A percentile compares a stretch with the other conserved stretches of the same genome.
Conservation (phyloP, 2,329 filamentous ascomycete species). For the Paecilomyces niveus region DNA sequence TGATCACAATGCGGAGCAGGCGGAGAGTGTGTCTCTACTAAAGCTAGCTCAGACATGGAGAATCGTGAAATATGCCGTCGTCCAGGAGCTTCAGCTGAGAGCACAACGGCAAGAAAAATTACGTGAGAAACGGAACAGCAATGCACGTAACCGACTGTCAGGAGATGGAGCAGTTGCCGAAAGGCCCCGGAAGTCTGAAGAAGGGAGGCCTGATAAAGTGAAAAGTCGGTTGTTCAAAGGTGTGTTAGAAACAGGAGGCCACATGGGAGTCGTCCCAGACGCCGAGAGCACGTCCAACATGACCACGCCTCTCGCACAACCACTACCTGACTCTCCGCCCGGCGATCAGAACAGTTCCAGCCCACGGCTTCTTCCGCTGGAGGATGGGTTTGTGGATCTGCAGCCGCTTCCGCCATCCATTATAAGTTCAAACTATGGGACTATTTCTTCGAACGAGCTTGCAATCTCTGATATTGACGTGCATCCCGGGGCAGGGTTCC, state of each 20-base stretch:
- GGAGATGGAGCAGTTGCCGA: conserved; percentile 22
- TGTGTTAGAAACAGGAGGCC: conserved; percentile 30
- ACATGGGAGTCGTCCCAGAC: conserved; percentile 25
- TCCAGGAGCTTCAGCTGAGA: conserved; percentile 41
- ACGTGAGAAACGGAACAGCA: conserved; percentile 13
- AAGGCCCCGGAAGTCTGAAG: conserved; percentile 19
- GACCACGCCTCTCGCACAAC: conserved; percentile 48
- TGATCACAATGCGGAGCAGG: conserved; percentile 48
- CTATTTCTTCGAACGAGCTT: conserved; percentile 21
- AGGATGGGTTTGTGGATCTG: conserved; percentile 30
- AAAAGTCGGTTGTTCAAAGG: conserved; percentile 39
- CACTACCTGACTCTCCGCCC: conserved; percentile 36
- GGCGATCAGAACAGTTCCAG: conserved; percentile 20
- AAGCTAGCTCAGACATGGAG: conserved; percentile 54
- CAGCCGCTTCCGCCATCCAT: conserved; percentile 38
- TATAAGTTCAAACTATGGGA: conserved; percentile 28
- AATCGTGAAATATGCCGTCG: conserved; percentile 45
- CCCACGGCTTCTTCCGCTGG: conserved; percentile 22
- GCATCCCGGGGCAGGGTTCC: conserved; percentile 11
- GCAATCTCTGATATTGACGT: conserved; percentile 20
- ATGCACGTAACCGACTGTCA: conserved; percentile 18
- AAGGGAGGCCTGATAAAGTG: conserved; percentile 29
- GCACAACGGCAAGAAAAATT: conserved; percentile 23
- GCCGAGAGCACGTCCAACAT: conserved; percentile 49
- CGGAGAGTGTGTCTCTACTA: conserved; percentile 43